Evolutionary conservation across 2,329 filamentous ascomycete genomes (phyloP).

Genomic region (Alternaria triticimaculans): DNA sequence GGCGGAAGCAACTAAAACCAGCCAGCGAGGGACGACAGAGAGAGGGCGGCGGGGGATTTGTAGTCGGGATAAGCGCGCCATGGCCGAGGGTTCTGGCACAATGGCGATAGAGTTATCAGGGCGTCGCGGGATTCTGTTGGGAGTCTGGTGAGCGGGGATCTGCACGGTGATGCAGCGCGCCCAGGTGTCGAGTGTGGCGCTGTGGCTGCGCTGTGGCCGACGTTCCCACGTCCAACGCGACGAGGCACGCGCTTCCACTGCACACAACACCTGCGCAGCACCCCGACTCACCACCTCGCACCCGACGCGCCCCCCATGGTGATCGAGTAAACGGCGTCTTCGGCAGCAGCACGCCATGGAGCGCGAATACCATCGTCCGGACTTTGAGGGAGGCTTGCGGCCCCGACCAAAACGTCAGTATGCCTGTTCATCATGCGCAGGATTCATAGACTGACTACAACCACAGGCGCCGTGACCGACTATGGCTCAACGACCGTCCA

Average conservation of each 20-base stretch:
- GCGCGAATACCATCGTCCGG: slow-evolving; percentile 44
- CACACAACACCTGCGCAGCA: slow-evolving; percentile 4
- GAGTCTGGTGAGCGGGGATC: slow-evolving; percentile 22
- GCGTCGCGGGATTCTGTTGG: slow-evolving; percentile 24
- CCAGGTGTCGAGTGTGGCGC: slow-evolving; percentile 12
- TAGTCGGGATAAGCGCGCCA: slow-evolving; percentile 10
- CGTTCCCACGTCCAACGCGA: slow-evolving; percentile 4
- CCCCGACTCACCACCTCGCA: not conserved
- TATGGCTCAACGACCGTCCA: slow-evolving; percentile 89
- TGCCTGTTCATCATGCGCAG: slow-evolving; percentile 2
- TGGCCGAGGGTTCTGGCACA: slow-evolving; percentile 16
- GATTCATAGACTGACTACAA: slow-evolving; percentile 1
- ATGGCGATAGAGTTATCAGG: slow-evolving; percentile 17
- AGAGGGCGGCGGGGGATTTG: slow-evolving; percentile 13
- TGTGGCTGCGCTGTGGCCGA: slow-evolving; percentile 8
- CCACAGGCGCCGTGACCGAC: slow-evolving; percentile 85
- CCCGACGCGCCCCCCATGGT: slow-evolving; percentile 7
- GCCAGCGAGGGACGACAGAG: slow-evolving; percentile 21
- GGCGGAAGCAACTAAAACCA: slow-evolving; percentile 1
- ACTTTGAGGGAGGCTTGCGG: slow-evolving; percentile 43
- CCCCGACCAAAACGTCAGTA: slow-evolving; percentile 47
- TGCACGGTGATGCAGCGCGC: slow-evolving; percentile 19
- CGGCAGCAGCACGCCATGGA: slow-evolving; percentile 38
- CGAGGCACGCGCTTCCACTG: slow-evolving; percentile 13
- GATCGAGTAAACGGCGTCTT: not conserved